Base-by-base conservation (phyloP, 352 stramenopile species). In the Phytophthora nicotianae region DNA sequence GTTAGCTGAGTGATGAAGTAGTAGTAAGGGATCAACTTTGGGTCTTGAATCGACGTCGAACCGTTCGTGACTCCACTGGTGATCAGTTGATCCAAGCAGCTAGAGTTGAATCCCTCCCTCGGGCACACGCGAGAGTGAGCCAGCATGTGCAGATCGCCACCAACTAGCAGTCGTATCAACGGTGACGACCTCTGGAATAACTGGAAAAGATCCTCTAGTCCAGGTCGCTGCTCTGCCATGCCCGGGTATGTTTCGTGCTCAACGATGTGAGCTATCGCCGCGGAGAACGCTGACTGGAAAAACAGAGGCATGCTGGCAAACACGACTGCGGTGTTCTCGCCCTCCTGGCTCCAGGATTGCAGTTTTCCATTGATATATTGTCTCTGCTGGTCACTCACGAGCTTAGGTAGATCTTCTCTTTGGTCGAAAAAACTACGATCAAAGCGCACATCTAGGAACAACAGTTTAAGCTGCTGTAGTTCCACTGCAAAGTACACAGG, bases 191-290 rank as follows among this genome's bases (percentile, higher is more conserved):
- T 50, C 19, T 68, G 46, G 41, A 88, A 86, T 20, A 80, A 10
- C 2, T 55, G 23, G 37, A 67, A 83, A 3, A 90, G 75, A 19
- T 74, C 59, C 5, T 71, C 33, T 2, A 87, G 54, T 7, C 75
- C 75, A 24, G 35, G 9, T 7, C 57, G 48, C 16, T 88, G 70
- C 0, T 62, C 66, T 19, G 13, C 32, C 47, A 83, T 67, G 19
- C 83, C 83, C 14, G 83, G 83, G 26, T 92, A 92, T 38, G 74
- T 76, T 52, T 92, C 83, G 7, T 83, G 68, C 46, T 92, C 83
- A 16, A 89, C 69, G 2, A 62, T 13, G 50, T 88, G 71, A 49
- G 72, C 74, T 27, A 92, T 79, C 13, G 54, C 62, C 5, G 77
- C 77, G 3, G 81, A 76, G 2, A 87, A 35, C 7, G 52, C 40